Conservation (phyloP, 2,329 filamentous ascomycete species). For the Clonostachys rhizophaga region DNA sequence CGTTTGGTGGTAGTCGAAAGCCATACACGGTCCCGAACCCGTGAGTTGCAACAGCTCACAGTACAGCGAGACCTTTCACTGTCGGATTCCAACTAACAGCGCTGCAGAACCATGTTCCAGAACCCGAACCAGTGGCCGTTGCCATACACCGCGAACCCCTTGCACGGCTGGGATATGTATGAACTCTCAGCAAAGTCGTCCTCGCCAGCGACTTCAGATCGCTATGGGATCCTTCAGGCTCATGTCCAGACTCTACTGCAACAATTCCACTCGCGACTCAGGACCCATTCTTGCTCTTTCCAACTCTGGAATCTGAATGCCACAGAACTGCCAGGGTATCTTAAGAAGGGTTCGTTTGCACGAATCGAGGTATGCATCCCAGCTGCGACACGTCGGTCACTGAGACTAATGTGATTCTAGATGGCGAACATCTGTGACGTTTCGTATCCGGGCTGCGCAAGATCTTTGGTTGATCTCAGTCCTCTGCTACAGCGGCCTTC, state of each 20-base stretch:
- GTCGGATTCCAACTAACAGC: not conserved
- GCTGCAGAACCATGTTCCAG: not conserved
- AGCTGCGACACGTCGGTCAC: not conserved
- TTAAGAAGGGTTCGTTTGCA: not conserved
- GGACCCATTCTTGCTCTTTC: not conserved
- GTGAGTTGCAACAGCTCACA: not conserved
- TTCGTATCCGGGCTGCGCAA: constrained; percentile 3
- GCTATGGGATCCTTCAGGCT: not conserved
- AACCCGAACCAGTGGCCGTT: not conserved
- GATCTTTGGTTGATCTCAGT: not conserved
- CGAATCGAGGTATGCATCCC: not conserved
- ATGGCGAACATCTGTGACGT: not conserved
- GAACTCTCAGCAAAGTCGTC: constrained; percentile 14
- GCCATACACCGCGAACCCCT: not conserved
- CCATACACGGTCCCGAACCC: constrained; percentile 1
- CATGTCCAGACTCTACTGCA: not conserved
- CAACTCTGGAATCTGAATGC: not conserved
- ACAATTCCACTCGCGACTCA: not conserved
- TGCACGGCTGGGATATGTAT: constrained; percentile 20
- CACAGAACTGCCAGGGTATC: not conserved
- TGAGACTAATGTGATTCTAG: not conserved
- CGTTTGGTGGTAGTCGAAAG: constrained; percentile 7
- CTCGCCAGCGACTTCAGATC: not conserved
- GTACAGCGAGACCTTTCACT: not conserved
- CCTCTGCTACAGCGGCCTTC: constrained; percentile 2